Evolutionary conservation across 768 basidiomycete species (phyloP).

Genomic region (Tylopilus intermedius): DNA sequence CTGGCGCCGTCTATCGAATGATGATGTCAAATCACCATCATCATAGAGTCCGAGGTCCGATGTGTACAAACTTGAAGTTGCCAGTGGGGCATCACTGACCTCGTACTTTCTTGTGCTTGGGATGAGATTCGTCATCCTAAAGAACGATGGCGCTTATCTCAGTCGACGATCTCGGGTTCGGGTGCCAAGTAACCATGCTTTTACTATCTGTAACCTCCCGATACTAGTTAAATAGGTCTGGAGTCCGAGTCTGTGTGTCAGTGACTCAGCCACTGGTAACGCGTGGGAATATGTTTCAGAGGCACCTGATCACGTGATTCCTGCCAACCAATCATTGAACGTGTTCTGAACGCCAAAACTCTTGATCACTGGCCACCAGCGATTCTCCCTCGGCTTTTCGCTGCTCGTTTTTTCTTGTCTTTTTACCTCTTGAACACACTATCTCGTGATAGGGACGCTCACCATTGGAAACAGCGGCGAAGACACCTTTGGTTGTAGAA

Average conservation of each 20-base stretch:
- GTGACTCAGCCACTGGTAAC: no score
- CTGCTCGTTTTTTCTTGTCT: not conserved
- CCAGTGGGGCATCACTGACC: not conserved
- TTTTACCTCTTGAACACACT: not conserved
- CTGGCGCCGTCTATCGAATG: not conserved
- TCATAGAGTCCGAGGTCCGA: not conserved
- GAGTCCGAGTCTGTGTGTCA: no score
- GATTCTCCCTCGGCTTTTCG: not conserved
- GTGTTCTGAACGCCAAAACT: not conserved
- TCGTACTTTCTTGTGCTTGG: not conserved
- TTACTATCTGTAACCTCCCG: no score
- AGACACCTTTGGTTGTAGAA: not conserved
- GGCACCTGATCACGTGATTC: not conserved
- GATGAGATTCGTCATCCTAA: not conserved
- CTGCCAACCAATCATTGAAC: not conserved
- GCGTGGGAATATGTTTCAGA: no score
- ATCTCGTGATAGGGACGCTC: not conserved
- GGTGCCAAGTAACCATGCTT: no score
- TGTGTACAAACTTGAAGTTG: no score
- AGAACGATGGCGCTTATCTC: no score
- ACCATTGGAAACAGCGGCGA: not conserved
- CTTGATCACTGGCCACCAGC: not conserved
- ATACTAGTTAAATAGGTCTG: no score
- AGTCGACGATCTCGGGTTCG: no score
- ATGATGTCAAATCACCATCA: not conserved